Conservation (phyloP, 1,284 basidiomycete species). For the Leccinum variabile region DNA sequence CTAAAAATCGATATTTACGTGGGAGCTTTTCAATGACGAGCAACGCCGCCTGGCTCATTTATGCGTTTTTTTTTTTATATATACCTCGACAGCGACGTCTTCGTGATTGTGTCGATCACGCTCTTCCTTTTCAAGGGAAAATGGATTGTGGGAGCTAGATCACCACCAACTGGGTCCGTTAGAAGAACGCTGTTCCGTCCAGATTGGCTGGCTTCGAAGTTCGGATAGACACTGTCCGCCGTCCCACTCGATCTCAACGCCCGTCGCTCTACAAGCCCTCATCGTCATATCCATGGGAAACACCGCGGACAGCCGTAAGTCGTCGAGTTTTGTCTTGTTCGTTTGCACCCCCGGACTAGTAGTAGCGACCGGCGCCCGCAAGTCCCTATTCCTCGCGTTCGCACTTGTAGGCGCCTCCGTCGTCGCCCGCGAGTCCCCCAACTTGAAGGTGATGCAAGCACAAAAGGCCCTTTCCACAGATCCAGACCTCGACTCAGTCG, state of each 20-base stretch:
- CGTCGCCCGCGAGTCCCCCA: constrained; percentile 69
- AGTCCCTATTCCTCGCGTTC: constrained; percentile 73
- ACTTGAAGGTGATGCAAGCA: constrained; percentile 56
- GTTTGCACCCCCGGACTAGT: constrained; percentile 39
- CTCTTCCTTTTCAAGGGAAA: no score
- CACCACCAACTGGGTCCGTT: constrained; percentile 39
- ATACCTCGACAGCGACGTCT: no score
- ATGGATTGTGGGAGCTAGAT: constrained; percentile 42
- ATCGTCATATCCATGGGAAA: no score
- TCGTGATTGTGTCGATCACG: no score
- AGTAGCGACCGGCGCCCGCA: constrained; percentile 71
- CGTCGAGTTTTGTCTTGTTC: no score
- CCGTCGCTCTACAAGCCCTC: no score
- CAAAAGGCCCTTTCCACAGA: constrained; percentile 31
- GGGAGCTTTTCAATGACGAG: no score
- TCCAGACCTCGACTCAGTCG: constrained; percentile 10
- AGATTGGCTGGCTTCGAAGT: constrained; percentile 30
- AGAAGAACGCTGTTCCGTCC: no score
- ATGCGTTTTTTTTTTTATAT: no score
- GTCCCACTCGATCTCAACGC: constrained; percentile 65
- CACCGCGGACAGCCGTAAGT: no score
- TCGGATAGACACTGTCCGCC: constrained; percentile 71
- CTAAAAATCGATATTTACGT: not conserved
- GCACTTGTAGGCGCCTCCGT: constrained; percentile 71
- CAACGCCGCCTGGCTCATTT: no score